These are phyloP conservation scores for Tolypocladium tropicale DNA, from an alignment of 2,329 filamentous ascomycete genomes.

Conservation along the genomic window DNA sequence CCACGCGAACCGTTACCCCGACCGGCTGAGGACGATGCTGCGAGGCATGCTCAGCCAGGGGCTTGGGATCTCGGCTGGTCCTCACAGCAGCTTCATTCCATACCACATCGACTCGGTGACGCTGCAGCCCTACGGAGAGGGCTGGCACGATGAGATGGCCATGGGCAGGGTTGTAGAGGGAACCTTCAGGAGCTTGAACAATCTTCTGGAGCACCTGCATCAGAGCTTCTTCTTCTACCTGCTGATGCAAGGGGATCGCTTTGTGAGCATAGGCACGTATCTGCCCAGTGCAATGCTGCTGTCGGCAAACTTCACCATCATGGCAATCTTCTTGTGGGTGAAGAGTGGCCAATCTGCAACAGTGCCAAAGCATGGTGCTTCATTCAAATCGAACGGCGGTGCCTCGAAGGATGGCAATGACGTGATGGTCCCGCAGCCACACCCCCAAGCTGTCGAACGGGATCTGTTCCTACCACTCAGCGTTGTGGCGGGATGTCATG, in stretches of 20 bases:
- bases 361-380: background rate
- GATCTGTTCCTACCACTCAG: conserved; percentile 63
- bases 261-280: conserved; percentile 97
- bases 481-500: conserved; percentile 63
- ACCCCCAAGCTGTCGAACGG: conserved; percentile 38
- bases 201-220: conserved; percentile 89
- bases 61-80: conserved; percentile 76
- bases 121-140: conserved; percentile 77
- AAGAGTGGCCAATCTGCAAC: conserved; percentile 57
- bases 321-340: conserved; percentile 89
- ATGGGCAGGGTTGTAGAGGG: conserved; percentile 85
- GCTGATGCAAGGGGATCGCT: conserved; percentile 80
- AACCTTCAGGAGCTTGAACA: conserved; percentile 88
- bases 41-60: conserved; percentile 89
- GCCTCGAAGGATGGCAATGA: conserved; percentile 12
- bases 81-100: conserved; percentile 92
- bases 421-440: conserved; percentile 14
- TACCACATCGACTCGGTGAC: conserved; percentile 97
- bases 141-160: conserved; percentile 97
- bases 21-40: conserved; percentile 79
- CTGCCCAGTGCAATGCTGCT: conserved; percentile 96
- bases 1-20: conserved; percentile 66
- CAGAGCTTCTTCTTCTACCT: conserved; percentile 99
- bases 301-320: conserved; percentile 89
- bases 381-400: background rate